Evolutionary conservation across 345 rosid species (phyloP).

Genomic region (Euphorbia pulcherrima): DNA sequence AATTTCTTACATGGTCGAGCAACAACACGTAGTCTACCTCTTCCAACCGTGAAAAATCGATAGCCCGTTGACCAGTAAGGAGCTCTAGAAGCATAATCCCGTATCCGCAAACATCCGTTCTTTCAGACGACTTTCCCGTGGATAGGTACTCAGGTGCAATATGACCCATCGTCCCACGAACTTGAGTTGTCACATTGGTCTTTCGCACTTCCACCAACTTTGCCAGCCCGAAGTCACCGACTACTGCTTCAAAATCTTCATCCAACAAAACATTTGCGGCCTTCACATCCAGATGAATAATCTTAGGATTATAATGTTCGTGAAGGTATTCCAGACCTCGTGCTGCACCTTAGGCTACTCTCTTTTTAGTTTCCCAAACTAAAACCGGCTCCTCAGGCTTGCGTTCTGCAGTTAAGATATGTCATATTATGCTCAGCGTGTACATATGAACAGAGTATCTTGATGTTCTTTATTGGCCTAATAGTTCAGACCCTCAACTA

Average conservation of each 20-base stretch:
- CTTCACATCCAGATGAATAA: slow-evolving; percentile 92
- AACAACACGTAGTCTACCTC: slow-evolving; percentile 90
- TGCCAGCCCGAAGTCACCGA: slow-evolving; percentile 96
- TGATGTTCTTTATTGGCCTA: no score
- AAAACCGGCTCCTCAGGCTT: slow-evolving; percentile 77
- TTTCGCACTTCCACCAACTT: slow-evolving; percentile 86
- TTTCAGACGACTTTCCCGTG: slow-evolving; percentile 91
- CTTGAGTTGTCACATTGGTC: slow-evolving; percentile 91
- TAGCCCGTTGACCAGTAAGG: slow-evolving; percentile 98
- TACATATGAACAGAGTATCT: not conserved
- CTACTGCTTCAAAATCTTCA: slow-evolving; percentile 94
- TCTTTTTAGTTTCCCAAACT: slow-evolving; percentile 77
- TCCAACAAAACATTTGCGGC: slow-evolving; percentile 95
- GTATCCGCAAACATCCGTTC: slow-evolving; percentile 95
- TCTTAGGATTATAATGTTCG: slow-evolving; percentile 94
- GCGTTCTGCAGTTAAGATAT: slow-evolving; percentile 50
- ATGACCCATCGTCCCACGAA: slow-evolving; percentile 99
- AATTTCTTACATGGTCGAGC: slow-evolving; percentile 76
- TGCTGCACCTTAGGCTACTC: slow-evolving; percentile 84
- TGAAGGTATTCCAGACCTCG: slow-evolving; percentile 97
- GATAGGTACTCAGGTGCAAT: slow-evolving; percentile 96
- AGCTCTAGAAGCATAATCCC: slow-evolving; percentile 95
- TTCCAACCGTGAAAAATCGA: slow-evolving; percentile 91
- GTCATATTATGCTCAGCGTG: not conserved
- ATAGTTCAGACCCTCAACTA: no score